Conservation (phyloP, 495 filamentous ascomycete species). For the Evansstolkia leycettana region DNA sequence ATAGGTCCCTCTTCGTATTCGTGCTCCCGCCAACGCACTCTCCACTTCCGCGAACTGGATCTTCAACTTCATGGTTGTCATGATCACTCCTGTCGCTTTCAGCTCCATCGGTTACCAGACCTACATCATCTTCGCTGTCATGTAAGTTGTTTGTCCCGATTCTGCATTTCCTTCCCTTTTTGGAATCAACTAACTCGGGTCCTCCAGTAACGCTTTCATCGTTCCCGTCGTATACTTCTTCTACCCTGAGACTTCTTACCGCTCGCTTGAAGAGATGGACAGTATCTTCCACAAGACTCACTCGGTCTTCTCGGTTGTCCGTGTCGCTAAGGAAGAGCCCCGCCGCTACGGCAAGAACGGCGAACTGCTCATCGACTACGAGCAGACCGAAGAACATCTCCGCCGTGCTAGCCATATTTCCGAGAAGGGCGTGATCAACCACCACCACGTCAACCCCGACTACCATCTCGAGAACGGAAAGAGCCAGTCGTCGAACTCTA, state of each 20-base stretch:
- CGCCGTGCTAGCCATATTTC: conserved; percentile 16
- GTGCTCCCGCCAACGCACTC: conserved; percentile 62
- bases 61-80: conserved; percentile 49
- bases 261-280: conserved; percentile 67
- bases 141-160: conserved; percentile 23
- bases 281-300: conserved; percentile 51
- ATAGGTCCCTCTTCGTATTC: conserved; percentile 49
- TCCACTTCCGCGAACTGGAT: conserved; percentile 43
- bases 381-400: conserved; percentile 35
- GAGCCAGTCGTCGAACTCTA: conserved; percentile 11
- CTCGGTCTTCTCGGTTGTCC: conserved; percentile 41
- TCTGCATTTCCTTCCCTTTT: background rate
- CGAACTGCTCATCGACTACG: conserved; percentile 49
- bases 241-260: conserved; percentile 64
- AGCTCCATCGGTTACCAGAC: conserved; percentile 54
- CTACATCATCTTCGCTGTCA: conserved; percentile 70
- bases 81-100: conserved; percentile 63
- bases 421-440: conserved; percentile 10
- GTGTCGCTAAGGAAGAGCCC: conserved; percentile 44
- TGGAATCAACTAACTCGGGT: conserved; percentile 6
- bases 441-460: conserved; percentile 2
- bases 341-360: conserved; percentile 57
- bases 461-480: conserved; percentile 16
- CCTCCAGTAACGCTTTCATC: conserved; percentile 52
- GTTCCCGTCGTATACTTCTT: conserved; percentile 61